These are phyloP conservation scores for Albizia julibrissin DNA, from an alignment of 306 rosid species.

Conservation along the genomic window DNA sequence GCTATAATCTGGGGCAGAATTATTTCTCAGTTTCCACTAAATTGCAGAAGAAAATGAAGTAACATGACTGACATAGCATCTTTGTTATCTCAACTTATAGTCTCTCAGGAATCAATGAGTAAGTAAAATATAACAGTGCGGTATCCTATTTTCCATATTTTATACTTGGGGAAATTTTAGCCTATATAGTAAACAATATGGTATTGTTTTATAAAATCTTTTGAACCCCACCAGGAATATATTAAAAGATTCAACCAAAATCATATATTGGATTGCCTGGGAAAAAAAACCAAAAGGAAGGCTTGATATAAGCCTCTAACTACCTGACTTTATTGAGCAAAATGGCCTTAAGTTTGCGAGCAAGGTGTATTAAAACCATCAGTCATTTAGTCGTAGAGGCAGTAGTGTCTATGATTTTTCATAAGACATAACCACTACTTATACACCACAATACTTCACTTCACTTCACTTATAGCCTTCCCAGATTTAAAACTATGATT, in stretches of 20 bases:
- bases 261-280: not conserved
- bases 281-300: not conserved
- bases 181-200: not conserved
- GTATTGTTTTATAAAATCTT: not conserved
- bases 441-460: no score
- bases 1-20: not conserved
- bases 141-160: not conserved
- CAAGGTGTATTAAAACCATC: no score
- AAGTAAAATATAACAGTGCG: not conserved
- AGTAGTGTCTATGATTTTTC: no score
- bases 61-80: not conserved
- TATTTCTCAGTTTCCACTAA: not conserved
- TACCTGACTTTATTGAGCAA: constrained; percentile 92
- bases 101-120: not conserved
- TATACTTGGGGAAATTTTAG: not conserved
- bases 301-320: not conserved
- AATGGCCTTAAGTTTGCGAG: constrained; percentile 75
- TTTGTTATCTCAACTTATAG: not conserved
- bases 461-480: no score
- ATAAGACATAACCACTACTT: no score
- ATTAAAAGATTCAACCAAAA: constrained; percentile 11
- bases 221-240: not conserved
- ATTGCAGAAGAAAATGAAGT: not conserved
- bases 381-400: no score
- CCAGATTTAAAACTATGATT: no score